Conservation (phyloP, 1,284 basidiomycete genomes). For the Ustilago tritici region DNA sequence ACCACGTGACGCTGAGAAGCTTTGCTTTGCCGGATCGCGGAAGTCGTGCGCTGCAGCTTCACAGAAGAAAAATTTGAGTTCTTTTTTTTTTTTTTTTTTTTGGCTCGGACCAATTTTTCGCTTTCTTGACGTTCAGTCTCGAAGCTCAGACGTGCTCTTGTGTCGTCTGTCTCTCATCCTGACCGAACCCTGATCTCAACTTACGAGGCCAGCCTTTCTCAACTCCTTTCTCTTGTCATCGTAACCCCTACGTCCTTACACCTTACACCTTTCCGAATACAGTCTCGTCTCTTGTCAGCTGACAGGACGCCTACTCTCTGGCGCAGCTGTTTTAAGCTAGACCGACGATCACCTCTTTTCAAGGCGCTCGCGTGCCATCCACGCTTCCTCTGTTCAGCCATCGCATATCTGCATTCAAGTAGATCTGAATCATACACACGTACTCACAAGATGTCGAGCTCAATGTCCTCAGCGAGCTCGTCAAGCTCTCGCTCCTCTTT, state of each 20-base stretch:
- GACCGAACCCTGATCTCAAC: constrained; percentile 7
- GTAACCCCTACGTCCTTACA: background rate
- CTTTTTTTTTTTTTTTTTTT: constrained; percentile 22
- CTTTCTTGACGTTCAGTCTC: background rate
- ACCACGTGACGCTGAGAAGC: constrained; percentile 1
- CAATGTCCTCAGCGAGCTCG: constrained; percentile 50
- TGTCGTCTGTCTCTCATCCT: constrained; percentile 8
- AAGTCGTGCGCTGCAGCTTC: background rate
- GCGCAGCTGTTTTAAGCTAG: background rate
- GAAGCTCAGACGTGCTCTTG: background rate
- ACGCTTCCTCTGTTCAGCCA: background rate
- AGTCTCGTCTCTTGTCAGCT: background rate
- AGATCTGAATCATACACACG: background rate
- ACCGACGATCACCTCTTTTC: background rate
- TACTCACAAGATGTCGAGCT: constrained; percentile 28
- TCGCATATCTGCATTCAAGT: background rate
- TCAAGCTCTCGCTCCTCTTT: constrained; percentile 51
- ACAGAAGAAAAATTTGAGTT: constrained; percentile 41
- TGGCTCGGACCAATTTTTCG: constrained; percentile 17
- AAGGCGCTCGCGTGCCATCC: background rate
- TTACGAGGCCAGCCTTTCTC: background rate
- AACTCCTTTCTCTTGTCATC: background rate
- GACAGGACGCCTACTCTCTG: background rate
- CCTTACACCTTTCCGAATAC: background rate
- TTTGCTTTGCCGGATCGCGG: constrained; percentile 28